Conservation (phyloP, 305 asterid genomes). For the Ilex paraguariensis region DNA sequence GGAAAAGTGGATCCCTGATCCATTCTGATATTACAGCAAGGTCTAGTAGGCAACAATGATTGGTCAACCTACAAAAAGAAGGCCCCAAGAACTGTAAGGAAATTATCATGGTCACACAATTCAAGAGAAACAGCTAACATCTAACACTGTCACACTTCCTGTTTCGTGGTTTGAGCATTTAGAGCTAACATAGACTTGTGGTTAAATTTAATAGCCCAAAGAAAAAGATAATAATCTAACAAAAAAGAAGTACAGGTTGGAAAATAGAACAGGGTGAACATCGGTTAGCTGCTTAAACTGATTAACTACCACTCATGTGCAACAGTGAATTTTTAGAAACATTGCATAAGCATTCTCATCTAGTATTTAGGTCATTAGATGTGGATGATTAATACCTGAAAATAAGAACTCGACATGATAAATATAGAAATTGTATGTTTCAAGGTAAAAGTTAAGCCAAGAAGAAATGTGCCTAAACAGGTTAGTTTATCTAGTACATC, state of each 20-base stretch:
- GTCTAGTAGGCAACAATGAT: constrained; percentile 16
- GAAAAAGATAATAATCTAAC: too few relatives aligned
- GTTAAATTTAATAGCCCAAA: too few relatives aligned
- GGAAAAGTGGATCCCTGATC: constrained; percentile 17
- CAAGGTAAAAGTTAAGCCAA: not conserved
- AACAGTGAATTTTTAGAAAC: not conserved
- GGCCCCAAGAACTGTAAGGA: constrained; percentile 5
- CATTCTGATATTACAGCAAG: constrained; percentile 13
- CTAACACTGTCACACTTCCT: not conserved
- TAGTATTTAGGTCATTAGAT: not conserved
- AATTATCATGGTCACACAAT: not conserved
- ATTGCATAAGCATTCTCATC: too few relatives aligned
- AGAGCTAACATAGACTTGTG: too few relatives aligned
- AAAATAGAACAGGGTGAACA: too few relatives aligned
- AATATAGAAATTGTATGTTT: not conserved
- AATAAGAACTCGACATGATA: not conserved
- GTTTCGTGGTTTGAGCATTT: too few relatives aligned
- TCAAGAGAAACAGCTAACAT: too few relatives aligned
- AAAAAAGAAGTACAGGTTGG: too few relatives aligned
- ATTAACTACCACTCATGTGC: not conserved
- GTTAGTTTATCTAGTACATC: too few relatives aligned
- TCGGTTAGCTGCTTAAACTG: too few relatives aligned
- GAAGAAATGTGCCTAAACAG: too few relatives aligned
- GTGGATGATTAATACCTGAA: not conserved
- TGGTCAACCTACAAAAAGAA: constrained; percentile 34